Conservation (phyloP, 2,329 filamentous ascomycete genomes). For the Calonectria montana region DNA sequence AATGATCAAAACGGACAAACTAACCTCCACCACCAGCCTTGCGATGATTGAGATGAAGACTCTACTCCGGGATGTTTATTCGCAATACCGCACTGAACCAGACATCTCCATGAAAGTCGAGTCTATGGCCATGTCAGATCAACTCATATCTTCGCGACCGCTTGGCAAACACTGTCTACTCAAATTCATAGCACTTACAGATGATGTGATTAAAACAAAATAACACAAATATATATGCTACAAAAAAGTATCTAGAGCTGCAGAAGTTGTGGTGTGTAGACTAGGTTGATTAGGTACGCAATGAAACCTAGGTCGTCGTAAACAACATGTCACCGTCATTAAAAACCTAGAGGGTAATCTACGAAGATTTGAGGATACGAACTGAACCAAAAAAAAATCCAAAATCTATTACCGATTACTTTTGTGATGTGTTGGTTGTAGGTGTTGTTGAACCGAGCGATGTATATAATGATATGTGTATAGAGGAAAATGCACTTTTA, state of each 20-base stretch:
- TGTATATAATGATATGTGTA: no score
- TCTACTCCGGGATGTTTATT: conserved; percentile 72
- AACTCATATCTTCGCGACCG: conserved; percentile 74
- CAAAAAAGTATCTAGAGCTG: not conserved
- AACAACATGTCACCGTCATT: not conserved
- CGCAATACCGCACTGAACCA: conserved; percentile 65
- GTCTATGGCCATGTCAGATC: conserved; percentile 74
- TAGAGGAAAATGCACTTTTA: no score
- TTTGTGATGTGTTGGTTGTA: not conserved
- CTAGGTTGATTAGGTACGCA: no score
- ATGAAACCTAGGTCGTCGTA: not conserved
- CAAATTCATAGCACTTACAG: conserved; percentile 54
- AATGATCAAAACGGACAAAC: conserved; percentile 22
- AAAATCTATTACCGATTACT: no score
- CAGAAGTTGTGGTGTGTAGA: not conserved
- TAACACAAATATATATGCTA: not conserved
- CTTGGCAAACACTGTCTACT: conserved; percentile 69
- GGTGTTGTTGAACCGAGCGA: no score
- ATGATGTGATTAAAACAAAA: not conserved
- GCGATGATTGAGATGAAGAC: conserved; percentile 77
- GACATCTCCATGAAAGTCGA: conserved; percentile 64
- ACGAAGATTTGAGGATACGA: no score
- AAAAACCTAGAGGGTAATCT: not conserved
- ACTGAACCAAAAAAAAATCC: no score
- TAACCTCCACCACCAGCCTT: conserved; percentile 50